Conservation (phyloP, 2,329 filamentous ascomycete species). For the Mycogone perniciosa region DNA sequence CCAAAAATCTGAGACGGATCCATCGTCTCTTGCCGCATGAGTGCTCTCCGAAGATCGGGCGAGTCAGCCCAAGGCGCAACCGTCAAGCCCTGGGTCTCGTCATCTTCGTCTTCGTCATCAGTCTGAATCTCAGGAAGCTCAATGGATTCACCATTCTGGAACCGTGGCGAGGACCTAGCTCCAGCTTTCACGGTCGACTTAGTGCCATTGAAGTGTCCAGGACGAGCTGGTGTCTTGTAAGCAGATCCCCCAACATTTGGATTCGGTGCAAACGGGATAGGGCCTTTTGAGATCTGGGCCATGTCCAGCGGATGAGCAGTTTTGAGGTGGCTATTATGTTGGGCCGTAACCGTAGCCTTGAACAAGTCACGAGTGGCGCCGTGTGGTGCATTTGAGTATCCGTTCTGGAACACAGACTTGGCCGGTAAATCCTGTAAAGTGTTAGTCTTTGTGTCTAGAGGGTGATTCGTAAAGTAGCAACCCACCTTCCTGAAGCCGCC, state of each 20-base stretch:
- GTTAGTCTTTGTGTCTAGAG: constrained; percentile 26
- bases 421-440: constrained; percentile 48
- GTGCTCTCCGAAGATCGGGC: constrained; percentile 68
- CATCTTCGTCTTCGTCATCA: constrained; percentile 83
- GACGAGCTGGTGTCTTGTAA: constrained; percentile 66
- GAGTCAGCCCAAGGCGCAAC: constrained; percentile 85
- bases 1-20: constrained; percentile 86
- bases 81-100: constrained; percentile 44
- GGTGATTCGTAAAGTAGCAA: background rate
- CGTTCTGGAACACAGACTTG: constrained; percentile 55
- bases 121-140: constrained; percentile 92
- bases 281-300: constrained; percentile 80
- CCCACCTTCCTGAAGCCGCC: constrained; percentile 62
- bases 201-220: constrained; percentile 33
- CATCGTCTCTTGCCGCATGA: constrained; percentile 76
- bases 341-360: constrained; percentile 59
- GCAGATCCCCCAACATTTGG: constrained; percentile 47
- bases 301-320: constrained; percentile 69
- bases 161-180: constrained; percentile 69
- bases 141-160: constrained; percentile 83
- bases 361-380: constrained; percentile 52
- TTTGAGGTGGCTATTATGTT: constrained; percentile 60
- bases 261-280: constrained; percentile 79
- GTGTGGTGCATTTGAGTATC: constrained; percentile 54
- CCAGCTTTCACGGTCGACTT: constrained; percentile 57